Conservation (phyloP, 73 alveolate genomes). For the Urostyla sp. region DNA sequence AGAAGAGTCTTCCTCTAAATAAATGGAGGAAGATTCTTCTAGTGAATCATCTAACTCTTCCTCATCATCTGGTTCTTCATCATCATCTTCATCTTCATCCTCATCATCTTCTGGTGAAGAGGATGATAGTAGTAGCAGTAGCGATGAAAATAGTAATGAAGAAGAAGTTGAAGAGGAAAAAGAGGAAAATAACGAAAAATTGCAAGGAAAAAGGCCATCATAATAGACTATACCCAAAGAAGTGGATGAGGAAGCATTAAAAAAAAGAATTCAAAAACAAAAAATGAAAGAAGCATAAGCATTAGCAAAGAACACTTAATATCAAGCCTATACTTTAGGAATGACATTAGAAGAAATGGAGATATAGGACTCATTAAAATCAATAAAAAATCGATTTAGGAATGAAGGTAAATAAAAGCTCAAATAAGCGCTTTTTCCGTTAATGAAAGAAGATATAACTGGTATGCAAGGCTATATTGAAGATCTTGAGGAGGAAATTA, state of each 20-base stretch:
- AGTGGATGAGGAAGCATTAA: neutral
- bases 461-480: neutral
- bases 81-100: slow-evolving; percentile 3
- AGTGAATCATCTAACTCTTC: no score
- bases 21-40: no score
- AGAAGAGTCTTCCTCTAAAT: no score
- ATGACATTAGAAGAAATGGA: slow-evolving; percentile 7
- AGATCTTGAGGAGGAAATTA: slow-evolving; percentile 4
- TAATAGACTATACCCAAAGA: no score
- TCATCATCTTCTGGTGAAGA: neutral
- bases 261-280: neutral
- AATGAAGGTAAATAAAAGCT: neutral
- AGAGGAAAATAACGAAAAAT: neutral
- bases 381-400: slow-evolving; percentile 7
- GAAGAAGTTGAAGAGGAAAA: neutral
- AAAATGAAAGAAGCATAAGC: neutral
- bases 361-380: slow-evolving; percentile 1
- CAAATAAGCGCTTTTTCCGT: slow-evolving; percentile 2
- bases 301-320: slow-evolving; percentile 8
- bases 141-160: neutral
- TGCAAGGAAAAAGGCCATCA: neutral
- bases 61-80: slow-evolving; percentile 4
- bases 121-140: neutral
- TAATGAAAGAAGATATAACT: neutral
- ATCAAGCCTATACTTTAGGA: neutral